Base-by-base conservation (phyloP, 495 filamentous ascomycete genomes). In the Hypoxylon fragiforme region DNA sequence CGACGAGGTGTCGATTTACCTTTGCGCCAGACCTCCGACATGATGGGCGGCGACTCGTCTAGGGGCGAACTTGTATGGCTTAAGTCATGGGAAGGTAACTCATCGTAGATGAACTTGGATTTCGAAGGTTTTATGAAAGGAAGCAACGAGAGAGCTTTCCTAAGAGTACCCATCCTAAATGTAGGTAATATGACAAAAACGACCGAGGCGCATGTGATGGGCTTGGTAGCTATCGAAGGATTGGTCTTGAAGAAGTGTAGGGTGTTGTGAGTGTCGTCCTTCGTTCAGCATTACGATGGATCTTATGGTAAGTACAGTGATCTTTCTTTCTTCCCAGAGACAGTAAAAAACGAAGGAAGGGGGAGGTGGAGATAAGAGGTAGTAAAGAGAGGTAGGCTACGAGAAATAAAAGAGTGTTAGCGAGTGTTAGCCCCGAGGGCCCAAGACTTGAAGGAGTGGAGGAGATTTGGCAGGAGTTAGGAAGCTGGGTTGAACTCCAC, bases 41-140 rank as follows among this genome's bases (percentile, higher is more conserved):
- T 54, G 18, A 58, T 63, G 6, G 56, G 53, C 4, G 24, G 24
- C 16, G 46, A 58, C 11, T 39, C 60, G 45, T 55, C 60, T 22
- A 47, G 21, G 0, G 45, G 57, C 16, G 60, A 58, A 42, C 37
- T 53, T n/a, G 40, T 44, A 45, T 61, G 44, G 32, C 56, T 63
- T 11, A 52, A 45, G 34, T 66, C 60, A 35, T 66, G 57, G 0
- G 64, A 52, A 26, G 64, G 64, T 22, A 64, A 32, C 16, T 52
- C 41, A 7, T 66, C 28, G 16, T 66, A 66, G 19, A 39, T 40
- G 22, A 49, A 20, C 35, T 42, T 56, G 8, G 58, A 53, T 34
- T 52, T 52, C 14, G 56, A 26, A 30, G 26, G 11, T 38, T 49
- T 48, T 44, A 64, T n/a, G 12, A 55, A 61, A 8, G 64, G 45